Base-by-base conservation (phyloP, 2,329 filamentous ascomycete genomes). In the Diaporthe capsici region DNA sequence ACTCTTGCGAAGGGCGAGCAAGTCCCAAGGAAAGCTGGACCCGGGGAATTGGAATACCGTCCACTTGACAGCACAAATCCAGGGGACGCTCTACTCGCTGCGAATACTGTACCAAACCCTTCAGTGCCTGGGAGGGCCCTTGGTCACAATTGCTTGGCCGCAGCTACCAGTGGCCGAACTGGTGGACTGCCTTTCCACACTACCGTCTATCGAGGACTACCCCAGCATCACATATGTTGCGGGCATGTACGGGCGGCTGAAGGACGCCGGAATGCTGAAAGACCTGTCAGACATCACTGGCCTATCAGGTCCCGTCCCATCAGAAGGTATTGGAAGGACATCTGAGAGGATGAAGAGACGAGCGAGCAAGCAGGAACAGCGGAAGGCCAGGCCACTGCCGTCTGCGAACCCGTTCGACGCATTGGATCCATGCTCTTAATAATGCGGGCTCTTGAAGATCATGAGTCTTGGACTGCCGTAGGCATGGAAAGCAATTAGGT, bases 61-160 rank as follows among this genome's bases (percentile, higher is more conserved):
- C 58, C 93, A 95, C 79, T 85, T 93, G 65, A 81, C 87, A 12
- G 91, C 92, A 0, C 90, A 93, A 77, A 82, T 91, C 0, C 90
- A 93, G 72, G 90, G 90, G 6, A 85, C 88, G 0, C 82, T 91
- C 8, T 94, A 94, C 80, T 93, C 92, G 0, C 80, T 94, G 1
- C 87, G 91, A 58, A 89, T 91, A 76, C 80, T 89, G 28, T 83
- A 84, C 76, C 90, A 92, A 79, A 81, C 91, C 5, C 77, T 89
- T 3, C 84, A 28, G 28, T 75, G 63, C 42, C 55, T 31, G 44
- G 39, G 42, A 39, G 73, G 63, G 49, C 42, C 13, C 17, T 25
- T 71, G 4, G 67, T 63, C 20, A 49, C 47, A 34, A 65, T 20
- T 37, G 22, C 55, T n/a, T 34, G 17, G 25, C 71, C 67, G 55